Evolutionary conservation across 1,284 basidiomycete species (phyloP), one percentile per base, ranked within the genome.

Genomic region (Marasmius tenuissimus): DNA sequence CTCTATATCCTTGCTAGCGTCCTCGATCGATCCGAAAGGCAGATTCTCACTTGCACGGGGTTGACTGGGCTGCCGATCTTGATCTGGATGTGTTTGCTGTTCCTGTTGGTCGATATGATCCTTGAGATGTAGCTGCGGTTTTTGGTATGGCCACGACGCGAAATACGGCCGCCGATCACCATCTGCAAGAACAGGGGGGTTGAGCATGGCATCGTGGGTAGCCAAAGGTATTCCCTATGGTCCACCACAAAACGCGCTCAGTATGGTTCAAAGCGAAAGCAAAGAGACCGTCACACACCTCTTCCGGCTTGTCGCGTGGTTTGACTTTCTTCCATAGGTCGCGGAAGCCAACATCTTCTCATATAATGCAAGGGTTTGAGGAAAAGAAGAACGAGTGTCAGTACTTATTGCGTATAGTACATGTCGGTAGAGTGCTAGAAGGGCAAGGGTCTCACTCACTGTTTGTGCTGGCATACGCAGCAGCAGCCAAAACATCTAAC

Each of bases 131-230:
- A 49, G 50, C 16, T 53, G 20, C 6, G n/a, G n/a, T 8, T 37
- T 10, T 18, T 45, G 35, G 39, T 51, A 35, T 38, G 12, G 39
- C 12, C 16, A 18, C 39, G 11, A 47, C 37, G 35, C 42, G 20
- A 20, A 49, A 37, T 37, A 54, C 16, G n/a, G 53, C 38, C 14
- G 16, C 49, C 16, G 18, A 49, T 50, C 20, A 27, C 39, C 74
- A 74, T 53, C 73, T 74, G 57, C 74, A 73, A 27, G 27, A 27
- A 27, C 27, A 2, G 86, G 86, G 0, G 89, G 89, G 65, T 83
- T 87, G 68, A 92, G 88, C 86, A 93, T 91, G 0, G 85, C 81
- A 64, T 93, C 91, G 16, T 88, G 85, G 1, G 81, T 83, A 65
- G 92, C 85, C 63, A 93, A 87, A 0, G 91, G 91, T 12, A 91